phyloP scores from a whole-genome alignment of 257 asterid genomes.

The Solanum piurae region DNA sequence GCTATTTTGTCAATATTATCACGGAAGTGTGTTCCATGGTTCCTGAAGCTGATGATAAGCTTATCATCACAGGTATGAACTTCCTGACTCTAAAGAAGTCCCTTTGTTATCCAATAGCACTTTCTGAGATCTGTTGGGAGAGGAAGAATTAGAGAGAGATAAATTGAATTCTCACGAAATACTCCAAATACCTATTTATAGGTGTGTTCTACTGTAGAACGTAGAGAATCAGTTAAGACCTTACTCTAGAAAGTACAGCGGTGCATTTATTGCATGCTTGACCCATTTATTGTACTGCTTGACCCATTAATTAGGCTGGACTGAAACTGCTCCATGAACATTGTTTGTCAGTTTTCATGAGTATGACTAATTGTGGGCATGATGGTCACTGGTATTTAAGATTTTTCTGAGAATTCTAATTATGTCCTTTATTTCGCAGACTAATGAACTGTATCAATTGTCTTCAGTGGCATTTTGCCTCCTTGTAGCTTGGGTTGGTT shows the following conservation, averaged over 20 bases:
- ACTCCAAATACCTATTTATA: not conserved
- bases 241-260: not conserved
- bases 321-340: not conserved
- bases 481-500: constrained; percentile 95
- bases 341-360: not conserved
- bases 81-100: not conserved
- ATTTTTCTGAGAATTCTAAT: not conserved
- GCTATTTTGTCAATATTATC: constrained; percentile 64
- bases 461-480: constrained; percentile 98
- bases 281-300: not conserved
- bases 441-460: constrained; percentile 94
- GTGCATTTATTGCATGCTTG: not conserved
- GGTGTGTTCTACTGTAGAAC: not conserved
- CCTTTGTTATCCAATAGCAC: not conserved
- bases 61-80: constrained; percentile 83
- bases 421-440: constrained; percentile 39
- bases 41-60: constrained; percentile 95
- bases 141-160: not conserved
- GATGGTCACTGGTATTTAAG: not conserved
- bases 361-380: not conserved
- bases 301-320: not conserved
- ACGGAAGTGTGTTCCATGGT: constrained; percentile 97
- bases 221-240: not conserved
- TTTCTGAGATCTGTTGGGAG: not conserved
- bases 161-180: not conserved